A percentile compares a stretch with the other conserved stretches of the same genome.
These are phyloP conservation scores for Xylaria sp. DNA, from an alignment of 2,329 filamentous ascomycete species.

Conservation along the genomic window DNA sequence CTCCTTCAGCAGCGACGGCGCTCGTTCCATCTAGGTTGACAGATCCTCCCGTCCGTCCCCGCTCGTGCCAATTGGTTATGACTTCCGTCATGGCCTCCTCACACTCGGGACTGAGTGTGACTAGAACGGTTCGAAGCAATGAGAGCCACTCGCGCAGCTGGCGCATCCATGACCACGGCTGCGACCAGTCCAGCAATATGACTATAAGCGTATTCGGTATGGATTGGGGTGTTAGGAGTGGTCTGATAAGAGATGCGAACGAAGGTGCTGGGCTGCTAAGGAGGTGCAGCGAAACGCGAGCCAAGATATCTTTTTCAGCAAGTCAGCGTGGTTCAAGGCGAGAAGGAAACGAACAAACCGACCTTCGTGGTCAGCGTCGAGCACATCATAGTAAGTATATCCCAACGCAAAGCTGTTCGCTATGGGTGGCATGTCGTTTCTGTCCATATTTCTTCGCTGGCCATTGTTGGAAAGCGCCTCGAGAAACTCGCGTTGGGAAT, in stretches of 20 bases:
- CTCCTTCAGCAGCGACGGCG: conserved; percentile 56
- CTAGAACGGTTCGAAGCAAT: conserved; percentile 70
- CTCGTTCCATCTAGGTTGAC: conserved; percentile 58
- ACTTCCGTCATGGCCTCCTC: conserved; percentile 83
- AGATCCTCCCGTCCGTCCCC: conserved; percentile 60
- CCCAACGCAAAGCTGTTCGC: conserved; percentile 90
- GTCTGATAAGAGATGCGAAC: conserved; percentile 76
- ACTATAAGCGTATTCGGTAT: conserved; percentile 84
- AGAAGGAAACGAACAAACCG: conserved; percentile 40
- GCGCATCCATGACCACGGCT: conserved; percentile 87
- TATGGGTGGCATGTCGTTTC: conserved; percentile 64
- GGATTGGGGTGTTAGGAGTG: conserved; percentile 76
- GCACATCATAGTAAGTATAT: conserved; percentile 91
- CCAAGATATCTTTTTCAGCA: conserved; percentile 70
- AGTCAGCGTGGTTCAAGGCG: conserved; percentile 18
- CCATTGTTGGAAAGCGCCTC: conserved; percentile 56
- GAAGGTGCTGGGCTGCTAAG: conserved; percentile 78
- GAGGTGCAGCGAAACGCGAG: conserved; percentile 82
- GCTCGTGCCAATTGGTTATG: conserved; percentile 73
- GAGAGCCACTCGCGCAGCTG: conserved; percentile 87
- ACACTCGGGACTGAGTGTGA: conserved; percentile 67
- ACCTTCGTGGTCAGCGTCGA: conserved; percentile 93
- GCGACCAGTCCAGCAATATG: conserved; percentile 90
- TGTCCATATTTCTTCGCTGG: conserved; percentile 48
- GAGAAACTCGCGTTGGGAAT: conserved; percentile 79